A percentile compares a stretch with the other conserved stretches of the same genome.
These are phyloP conservation scores for Warburgia ugandensis DNA, from an alignment of 164 flowering plant genomes.

Conservation along the genomic window DNA sequence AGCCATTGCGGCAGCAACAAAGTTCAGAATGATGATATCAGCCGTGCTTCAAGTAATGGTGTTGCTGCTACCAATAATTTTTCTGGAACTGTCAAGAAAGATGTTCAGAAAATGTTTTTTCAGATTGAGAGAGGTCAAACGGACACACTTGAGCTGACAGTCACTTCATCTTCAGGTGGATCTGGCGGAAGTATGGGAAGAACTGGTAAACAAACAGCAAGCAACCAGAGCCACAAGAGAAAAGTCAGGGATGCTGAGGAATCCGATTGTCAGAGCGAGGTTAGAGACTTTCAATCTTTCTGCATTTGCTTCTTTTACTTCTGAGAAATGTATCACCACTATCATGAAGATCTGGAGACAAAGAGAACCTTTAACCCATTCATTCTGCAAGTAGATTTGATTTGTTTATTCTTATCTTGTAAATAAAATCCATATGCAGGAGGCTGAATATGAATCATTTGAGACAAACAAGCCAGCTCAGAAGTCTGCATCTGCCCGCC, in stretches of 20 bases:
- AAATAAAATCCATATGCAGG: slow-evolving; percentile 13
- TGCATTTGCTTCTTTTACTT: too few species aligned
- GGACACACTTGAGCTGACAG: slow-evolving; percentile 30
- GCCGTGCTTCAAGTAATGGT: slow-evolving; percentile 30
- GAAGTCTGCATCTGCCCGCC: slow-evolving; percentile 36
- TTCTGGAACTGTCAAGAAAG: slow-evolving; percentile 16
- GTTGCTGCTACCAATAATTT: slow-evolving; percentile 15
- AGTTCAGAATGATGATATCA: slow-evolving; percentile 31
- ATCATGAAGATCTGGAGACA: too few species aligned
- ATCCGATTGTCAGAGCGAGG: slow-evolving; percentile 42
- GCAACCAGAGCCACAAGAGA: slow-evolving; percentile 33
- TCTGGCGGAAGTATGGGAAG: slow-evolving; percentile 45
- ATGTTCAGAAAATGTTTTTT: slow-evolving; percentile 11
- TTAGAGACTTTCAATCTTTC: slow-evolving; percentile 7
- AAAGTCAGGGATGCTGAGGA: slow-evolving; percentile 38
- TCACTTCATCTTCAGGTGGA: slow-evolving; percentile 50
- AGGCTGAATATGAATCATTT: slow-evolving; percentile 19
- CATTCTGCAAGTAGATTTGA: too few species aligned
- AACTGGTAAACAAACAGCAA: slow-evolving; percentile 25
- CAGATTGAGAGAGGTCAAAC: slow-evolving; percentile 23
- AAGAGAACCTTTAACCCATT: too few species aligned
- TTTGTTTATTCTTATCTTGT: too few species aligned
- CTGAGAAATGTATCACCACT: too few species aligned
- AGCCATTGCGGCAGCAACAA: slow-evolving; percentile 63
- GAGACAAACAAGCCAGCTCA: slow-evolving; percentile 14